These are phyloP conservation scores for Leishmania gerbilli DNA, from an alignment of 208 protist genomes.

Conservation along the genomic window DNA sequence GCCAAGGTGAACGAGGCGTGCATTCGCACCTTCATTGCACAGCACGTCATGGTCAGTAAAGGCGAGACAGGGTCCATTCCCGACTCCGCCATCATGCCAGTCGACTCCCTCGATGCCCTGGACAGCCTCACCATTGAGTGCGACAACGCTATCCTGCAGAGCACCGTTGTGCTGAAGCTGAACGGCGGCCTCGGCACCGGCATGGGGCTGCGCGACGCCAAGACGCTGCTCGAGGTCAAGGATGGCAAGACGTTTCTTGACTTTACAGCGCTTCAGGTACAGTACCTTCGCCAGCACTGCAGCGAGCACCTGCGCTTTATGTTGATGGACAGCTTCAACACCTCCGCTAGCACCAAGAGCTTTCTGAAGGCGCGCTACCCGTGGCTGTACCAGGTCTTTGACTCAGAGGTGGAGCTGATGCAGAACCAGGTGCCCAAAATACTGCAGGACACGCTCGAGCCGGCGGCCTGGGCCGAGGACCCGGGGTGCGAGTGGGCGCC, in stretches of 20 bases:
- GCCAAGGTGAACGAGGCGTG: slow-evolving; percentile 59
- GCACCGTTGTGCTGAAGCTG: slow-evolving; percentile 97
- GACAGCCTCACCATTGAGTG: slow-evolving; percentile 33
- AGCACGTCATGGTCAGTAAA: slow-evolving; percentile 53
- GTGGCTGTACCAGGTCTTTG: slow-evolving; percentile 49
- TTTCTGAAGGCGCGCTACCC: slow-evolving; percentile 65
- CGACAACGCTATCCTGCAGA: slow-evolving; percentile 43
- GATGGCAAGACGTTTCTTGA: slow-evolving; percentile 97
- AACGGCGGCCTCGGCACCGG: slow-evolving; percentile 96
- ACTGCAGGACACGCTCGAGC: slow-evolving; percentile 54
- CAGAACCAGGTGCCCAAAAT: slow-evolving; percentile 92
- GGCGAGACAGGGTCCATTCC: slow-evolving; percentile 59
- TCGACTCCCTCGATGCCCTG: slow-evolving; percentile 46
- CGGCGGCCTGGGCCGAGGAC: slow-evolving; percentile 54
- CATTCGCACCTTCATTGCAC: slow-evolving; percentile 62
- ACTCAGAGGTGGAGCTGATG: slow-evolving; percentile 70
- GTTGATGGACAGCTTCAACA: slow-evolving; percentile 99
- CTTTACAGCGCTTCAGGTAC: slow-evolving; percentile 94
- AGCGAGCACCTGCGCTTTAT: slow-evolving; percentile 94
- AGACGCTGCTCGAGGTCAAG: slow-evolving; percentile 92
- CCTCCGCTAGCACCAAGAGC: slow-evolving; percentile 89
- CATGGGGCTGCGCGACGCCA: slow-evolving; percentile 89
- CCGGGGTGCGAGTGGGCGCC: slow-evolving; percentile 94
- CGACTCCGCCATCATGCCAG: slow-evolving; percentile 49
- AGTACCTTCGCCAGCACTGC: slow-evolving; percentile 90